These are phyloP conservation scores for Auricularia cornea DNA, from an alignment of 768 basidiomycete species.

Conservation along the genomic window DNA sequence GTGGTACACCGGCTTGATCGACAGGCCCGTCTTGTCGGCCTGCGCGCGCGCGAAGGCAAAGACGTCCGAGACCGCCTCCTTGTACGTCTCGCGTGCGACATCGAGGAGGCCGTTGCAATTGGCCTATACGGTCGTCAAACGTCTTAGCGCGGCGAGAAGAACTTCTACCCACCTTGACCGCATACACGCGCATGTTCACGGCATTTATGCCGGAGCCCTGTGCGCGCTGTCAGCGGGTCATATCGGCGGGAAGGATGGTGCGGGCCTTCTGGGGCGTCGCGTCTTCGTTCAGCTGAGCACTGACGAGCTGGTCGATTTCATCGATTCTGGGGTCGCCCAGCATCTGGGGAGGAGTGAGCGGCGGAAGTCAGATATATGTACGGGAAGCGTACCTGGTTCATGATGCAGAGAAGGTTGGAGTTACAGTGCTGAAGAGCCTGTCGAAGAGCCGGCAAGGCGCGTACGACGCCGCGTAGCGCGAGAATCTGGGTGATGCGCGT, in stretches of 20 bases:
- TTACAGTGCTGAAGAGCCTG: conserved; percentile 51
- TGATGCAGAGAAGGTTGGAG: conserved; percentile 53
- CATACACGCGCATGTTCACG: conserved; percentile 79
- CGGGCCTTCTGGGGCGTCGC: conserved; percentile 49
- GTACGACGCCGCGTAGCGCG: conserved; percentile 63
- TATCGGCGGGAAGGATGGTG: neutral
- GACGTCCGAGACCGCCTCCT: conserved; percentile 87
- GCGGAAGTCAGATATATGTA: neutral
- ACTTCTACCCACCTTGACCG: conserved; percentile 50
- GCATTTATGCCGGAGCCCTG: conserved; percentile 60
- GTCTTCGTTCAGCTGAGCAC: conserved; percentile 66
- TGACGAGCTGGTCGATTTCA: conserved; percentile 52
- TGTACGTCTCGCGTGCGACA: conserved; percentile 90
- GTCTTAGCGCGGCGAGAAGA: neutral
- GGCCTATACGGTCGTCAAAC: conserved; percentile 34
- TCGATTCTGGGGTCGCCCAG: conserved; percentile 63
- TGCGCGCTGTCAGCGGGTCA: neutral
- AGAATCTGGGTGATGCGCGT: conserved; percentile 72
- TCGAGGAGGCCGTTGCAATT: conserved; percentile 80
- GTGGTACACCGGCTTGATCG: conserved; percentile 60
- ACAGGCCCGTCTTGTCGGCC: conserved; percentile 54
- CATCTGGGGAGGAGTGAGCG: conserved; percentile 37
- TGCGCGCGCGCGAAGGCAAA: conserved; percentile 54
- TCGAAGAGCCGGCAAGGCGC: conserved; percentile 53
- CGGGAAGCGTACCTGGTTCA: conserved; percentile 43